These are phyloP conservation scores for Thelephora terrestris DNA, from an alignment of 1,284 basidiomycete genomes.

Conservation along the genomic window DNA sequence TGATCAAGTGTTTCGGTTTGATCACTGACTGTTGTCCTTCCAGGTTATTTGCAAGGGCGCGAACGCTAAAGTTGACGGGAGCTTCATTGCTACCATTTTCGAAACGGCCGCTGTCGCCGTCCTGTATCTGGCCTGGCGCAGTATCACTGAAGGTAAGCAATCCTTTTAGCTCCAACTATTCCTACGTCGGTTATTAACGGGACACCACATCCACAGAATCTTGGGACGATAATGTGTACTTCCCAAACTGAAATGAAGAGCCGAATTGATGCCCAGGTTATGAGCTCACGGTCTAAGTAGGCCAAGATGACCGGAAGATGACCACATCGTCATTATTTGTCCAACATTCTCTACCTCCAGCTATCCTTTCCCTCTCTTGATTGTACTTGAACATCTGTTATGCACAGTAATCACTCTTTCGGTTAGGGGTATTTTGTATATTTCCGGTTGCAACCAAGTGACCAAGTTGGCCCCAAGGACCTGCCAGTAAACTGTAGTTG, in stretches of 20 bases:
- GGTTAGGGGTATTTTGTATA: too few species aligned
- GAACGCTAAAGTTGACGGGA: slow-evolving; percentile 61
- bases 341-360: not conserved
- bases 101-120: slow-evolving; percentile 64
- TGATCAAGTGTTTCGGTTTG: slow-evolving; percentile 2
- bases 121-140: slow-evolving; percentile 71
- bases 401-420: too few species aligned
- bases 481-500: too few species aligned
- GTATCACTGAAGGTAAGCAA: slow-evolving; percentile 72
- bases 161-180: not conserved
- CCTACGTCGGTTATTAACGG: not conserved
- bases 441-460: too few species aligned
- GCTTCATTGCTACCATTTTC: slow-evolving; percentile 70
- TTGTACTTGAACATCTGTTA: not conserved
- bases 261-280: not conserved
- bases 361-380: not conserved
- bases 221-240: slow-evolving; percentile 28
- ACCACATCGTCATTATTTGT: not conserved
- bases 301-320: too few species aligned
- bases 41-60: slow-evolving; percentile 34
- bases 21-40: not conserved
- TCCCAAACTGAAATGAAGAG: slow-evolving; percentile 8
- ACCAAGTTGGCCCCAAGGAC: too few species aligned
- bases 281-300: not conserved
- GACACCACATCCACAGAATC: slow-evolving; percentile 19